These are phyloP conservation scores for Yamadazyma friedrichii DNA, from an alignment of 1,139 yeast genomes.

Conservation along the genomic window DNA sequence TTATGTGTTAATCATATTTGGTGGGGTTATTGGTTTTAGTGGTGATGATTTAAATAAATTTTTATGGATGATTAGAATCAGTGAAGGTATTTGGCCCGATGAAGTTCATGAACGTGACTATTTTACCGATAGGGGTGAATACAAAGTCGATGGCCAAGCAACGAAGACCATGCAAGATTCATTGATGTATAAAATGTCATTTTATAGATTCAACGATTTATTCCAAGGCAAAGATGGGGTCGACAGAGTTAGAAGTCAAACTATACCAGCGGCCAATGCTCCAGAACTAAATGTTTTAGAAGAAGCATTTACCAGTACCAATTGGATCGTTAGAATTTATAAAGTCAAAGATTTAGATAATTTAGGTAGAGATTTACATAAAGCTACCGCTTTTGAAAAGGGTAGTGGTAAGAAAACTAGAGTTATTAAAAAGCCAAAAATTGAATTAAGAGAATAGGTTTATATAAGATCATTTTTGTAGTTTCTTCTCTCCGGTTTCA, in stretches of 20 bases:
- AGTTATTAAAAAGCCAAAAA: constrained; percentile 51
- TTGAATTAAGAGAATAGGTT: constrained; percentile 44
- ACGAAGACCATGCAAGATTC: constrained; percentile 83
- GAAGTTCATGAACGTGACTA: constrained; percentile 83
- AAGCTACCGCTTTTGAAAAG: constrained; percentile 48
- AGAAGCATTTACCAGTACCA: constrained; percentile 93
- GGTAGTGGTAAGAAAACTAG: constrained; percentile 41
- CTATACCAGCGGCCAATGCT: constrained; percentile 53
- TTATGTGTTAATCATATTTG: constrained; percentile 88
- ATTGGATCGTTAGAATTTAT: constrained; percentile 95
- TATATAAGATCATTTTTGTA: not conserved
- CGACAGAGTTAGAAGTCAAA: constrained; percentile 90
- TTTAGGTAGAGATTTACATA: constrained; percentile 71
- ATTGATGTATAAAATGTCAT: constrained; percentile 93
- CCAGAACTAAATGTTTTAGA: constrained; percentile 76
- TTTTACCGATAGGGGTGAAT: constrained; percentile 85
- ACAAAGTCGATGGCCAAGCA: constrained; percentile 80
- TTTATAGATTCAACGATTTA: constrained; percentile 78
- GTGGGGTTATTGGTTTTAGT: constrained; percentile 89
- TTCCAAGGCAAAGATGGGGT: constrained; percentile 65
- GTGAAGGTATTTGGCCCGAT: constrained; percentile 99
- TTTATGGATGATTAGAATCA: constrained; percentile 97
- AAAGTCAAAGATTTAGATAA: constrained; percentile 88
- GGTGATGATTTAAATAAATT: constrained; percentile 98
- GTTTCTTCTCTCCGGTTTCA: too few relatives aligned